Base-by-base conservation (phyloP, 2,329 filamentous ascomycete species). In the Plenodomus biglobosus region DNA sequence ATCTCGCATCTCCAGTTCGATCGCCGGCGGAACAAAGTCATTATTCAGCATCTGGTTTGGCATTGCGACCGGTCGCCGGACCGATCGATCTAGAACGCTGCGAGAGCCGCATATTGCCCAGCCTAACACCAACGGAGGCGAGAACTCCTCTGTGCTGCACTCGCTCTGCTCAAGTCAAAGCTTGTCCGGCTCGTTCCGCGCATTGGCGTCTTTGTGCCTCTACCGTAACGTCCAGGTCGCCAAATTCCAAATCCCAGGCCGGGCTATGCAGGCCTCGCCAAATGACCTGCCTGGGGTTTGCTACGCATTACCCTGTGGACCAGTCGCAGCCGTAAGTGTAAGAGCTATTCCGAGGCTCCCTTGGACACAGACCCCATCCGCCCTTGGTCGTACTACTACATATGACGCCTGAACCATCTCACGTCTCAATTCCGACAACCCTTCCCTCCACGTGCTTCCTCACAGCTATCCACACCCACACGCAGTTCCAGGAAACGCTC, bases 161-260 rank as follows among this genome's bases (percentile, higher is more conserved):
- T 38, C 40, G 40, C 45, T 38, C 46, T 56, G 49, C 46, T 53
- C 40, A 46, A 50, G 24, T 27, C 34, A 46, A 42, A 40, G 19
- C 42, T 35, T 45, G 37, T 52, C 51, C 44, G 52, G 48, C 52
- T 45, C 46, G 49, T 44, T 44, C 45, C 46, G 54, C 34, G 48
- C 54, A 56, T 42, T 43, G 50, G 44, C 50, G 24, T 21, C 36
- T 22, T 32, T 45, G 44, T 45, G 49, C 46, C 36, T 52, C 38
- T 45, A 51, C 53, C 44, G 40, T 52, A 51, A 55, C 44, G 40
- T 52, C 38, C 49, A 47, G 42, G 48, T 55, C 55, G 47, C 56
- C 59, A 42, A 50, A 66, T 68, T 66, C 63, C 64, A 66, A 68
- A 68, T 66, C 52, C 44, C 48, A 36, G 40, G 51, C 40, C 22